These are phyloP conservation scores for Leccinum rimulosum DNA, from an alignment of 768 basidiomycete genomes.

Conservation along the genomic window DNA sequence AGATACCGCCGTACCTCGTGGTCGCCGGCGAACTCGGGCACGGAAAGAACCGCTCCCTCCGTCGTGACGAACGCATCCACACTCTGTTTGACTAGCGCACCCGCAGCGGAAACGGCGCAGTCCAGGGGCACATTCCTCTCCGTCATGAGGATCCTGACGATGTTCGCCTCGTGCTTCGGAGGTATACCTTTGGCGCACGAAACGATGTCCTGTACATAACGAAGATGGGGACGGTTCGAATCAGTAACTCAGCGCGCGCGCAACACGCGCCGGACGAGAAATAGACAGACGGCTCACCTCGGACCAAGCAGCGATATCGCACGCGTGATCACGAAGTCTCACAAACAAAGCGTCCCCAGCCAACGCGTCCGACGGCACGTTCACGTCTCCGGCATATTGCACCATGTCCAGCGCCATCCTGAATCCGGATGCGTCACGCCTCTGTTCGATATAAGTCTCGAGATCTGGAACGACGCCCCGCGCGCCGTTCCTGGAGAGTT, in stretches of 20 bases:
- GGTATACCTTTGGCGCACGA: conserved; percentile 50
- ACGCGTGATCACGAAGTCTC: conserved; percentile 39
- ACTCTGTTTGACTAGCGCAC: conserved; percentile 27
- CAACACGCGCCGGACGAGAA: background rate
- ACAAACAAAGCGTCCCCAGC: conserved; percentile 27
- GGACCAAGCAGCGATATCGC: conserved; percentile 53
- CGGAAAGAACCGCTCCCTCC: conserved; percentile 21
- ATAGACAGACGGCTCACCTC: conserved; percentile 39
- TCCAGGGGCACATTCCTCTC: conserved; percentile 46
- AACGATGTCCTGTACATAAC: conserved; percentile 50
- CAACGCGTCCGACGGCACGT: conserved; percentile 31
- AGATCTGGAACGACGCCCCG: conserved; percentile 35
- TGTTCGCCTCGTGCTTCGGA: conserved; percentile 38
- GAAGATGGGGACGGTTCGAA: background rate
- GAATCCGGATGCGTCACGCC: conserved; percentile 49
- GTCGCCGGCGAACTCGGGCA: conserved; percentile 13
- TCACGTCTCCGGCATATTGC: conserved; percentile 49
- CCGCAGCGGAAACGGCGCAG: conserved; percentile 36
- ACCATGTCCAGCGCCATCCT: conserved; percentile 51
- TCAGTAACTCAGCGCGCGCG: background rate
- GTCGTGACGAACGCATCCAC: conserved; percentile 27
- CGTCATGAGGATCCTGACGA: conserved; percentile 49
- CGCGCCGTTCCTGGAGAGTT: conserved; percentile 25
- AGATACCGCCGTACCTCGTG: conserved; percentile 39
- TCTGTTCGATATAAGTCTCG: conserved; percentile 45